Evolutionary conservation across 352 stramenopile genomes (phyloP).

Genomic region (Phytophthora meadii): DNA sequence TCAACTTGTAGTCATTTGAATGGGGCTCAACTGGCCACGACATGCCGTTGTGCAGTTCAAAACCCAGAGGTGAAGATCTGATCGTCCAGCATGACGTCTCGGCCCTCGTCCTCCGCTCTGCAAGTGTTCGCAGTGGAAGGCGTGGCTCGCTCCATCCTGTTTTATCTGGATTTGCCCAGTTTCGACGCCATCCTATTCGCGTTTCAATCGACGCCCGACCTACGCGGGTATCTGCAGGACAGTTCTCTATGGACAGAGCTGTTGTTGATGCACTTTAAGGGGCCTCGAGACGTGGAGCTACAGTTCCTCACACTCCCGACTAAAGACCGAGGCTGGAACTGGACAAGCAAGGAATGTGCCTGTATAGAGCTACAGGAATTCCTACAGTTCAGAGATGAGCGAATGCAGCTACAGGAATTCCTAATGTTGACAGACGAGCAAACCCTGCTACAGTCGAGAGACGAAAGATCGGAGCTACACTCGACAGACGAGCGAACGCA

Average conservation of each 20-base stretch:
- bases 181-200: background rate
- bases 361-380: too few species aligned
- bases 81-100: background rate
- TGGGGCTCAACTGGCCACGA: background rate
- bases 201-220: constrained; percentile 3
- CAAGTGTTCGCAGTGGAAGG: constrained; percentile 26
- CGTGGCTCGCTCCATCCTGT: background rate
- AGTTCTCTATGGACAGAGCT: constrained; percentile 41
- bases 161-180: constrained; percentile 1
- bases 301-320: constrained; percentile 13
- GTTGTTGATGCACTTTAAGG: constrained; percentile 26
- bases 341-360: too few species aligned
- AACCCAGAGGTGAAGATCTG: too few species aligned
- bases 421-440: too few species aligned
- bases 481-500: too few species aligned
- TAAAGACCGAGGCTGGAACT: too few species aligned
- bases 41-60: background rate
- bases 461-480: too few species aligned
- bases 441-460: too few species aligned
- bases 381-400: constrained; percentile 9
- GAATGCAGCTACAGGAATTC: too few species aligned
- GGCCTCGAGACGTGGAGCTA: constrained; percentile 25
- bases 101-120: constrained; percentile 1
- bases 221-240: constrained; percentile 31
- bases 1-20: too few species aligned